A percentile compares a stretch with the other conserved stretches of the same genome.
These are phyloP conservation scores for Aurifilum marmelostoma DNA, from an alignment of 2,329 filamentous ascomycete species.

Conservation along the genomic window DNA sequence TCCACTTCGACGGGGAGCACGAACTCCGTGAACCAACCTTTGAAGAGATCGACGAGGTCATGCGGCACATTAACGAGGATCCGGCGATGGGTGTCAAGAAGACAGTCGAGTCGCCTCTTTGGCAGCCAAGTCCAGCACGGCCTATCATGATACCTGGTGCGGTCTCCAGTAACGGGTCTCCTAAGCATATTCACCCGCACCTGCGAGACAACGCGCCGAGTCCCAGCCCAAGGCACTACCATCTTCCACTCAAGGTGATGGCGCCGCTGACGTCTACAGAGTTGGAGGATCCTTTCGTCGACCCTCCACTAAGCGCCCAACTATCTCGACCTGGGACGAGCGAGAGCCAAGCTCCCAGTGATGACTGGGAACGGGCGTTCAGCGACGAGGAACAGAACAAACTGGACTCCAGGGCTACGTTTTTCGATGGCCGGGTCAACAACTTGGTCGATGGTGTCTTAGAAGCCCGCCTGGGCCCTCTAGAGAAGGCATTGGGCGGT, in stretches of 20 bases:
- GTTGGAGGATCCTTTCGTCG: conserved; percentile 66
- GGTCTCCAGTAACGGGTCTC: conserved; percentile 47
- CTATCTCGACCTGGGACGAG: conserved; percentile 63
- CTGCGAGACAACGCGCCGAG: conserved; percentile 73
- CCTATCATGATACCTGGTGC: conserved; percentile 43
- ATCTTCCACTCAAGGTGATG: conserved; percentile 49
- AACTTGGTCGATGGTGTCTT: conserved; percentile 79
- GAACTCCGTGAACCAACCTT: conserved; percentile 54
- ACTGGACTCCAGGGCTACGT: conserved; percentile 76
- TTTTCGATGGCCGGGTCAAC: conserved; percentile 91
- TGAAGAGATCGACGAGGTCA: conserved; percentile 89
- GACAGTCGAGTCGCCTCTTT: conserved; percentile 53
- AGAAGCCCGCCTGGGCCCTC: conserved; percentile 74
- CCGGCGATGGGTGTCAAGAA: conserved; percentile 76
- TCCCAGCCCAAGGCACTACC: conserved; percentile 66
- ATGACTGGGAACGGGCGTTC: conserved; percentile 92
- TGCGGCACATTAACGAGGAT: conserved; percentile 81
- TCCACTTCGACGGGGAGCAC: conserved; percentile 32
- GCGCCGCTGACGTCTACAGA: conserved; percentile 55
- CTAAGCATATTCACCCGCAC: conserved; percentile 56
- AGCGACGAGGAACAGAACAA: conserved; percentile 83
- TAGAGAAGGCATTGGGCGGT: conserved; percentile 76
- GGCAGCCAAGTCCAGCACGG: conserved; percentile 46
- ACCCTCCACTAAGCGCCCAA: conserved; percentile 51
- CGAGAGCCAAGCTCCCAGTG: conserved; percentile 72